Percentiles rank a stretch among this genome's conserved stretches.
Conservation (phyloP, 1,284 basidiomycete species). For the Rhodofomes roseus region DNA sequence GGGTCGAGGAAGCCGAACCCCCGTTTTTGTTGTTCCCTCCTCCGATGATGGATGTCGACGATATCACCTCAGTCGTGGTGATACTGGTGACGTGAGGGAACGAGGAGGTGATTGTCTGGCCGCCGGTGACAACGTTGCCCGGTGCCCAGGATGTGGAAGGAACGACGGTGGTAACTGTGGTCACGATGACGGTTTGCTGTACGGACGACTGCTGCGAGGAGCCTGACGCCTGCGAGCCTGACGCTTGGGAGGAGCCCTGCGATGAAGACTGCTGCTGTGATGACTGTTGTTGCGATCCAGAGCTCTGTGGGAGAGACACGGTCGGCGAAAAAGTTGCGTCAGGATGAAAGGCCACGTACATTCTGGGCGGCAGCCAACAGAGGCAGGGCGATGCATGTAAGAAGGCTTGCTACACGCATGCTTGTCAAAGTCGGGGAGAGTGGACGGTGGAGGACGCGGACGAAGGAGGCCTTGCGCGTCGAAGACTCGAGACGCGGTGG, state of each 20-base stretch:
- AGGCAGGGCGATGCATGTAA: constrained; percentile 28
- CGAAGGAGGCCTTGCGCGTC: constrained; percentile 12
- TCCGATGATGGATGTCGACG: constrained; percentile 20
- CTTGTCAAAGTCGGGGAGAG: neutral
- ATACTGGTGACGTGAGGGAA: constrained; percentile 28
- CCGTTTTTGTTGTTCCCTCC: constrained; percentile 28
- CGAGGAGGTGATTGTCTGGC: constrained; percentile 29
- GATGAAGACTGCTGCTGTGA: constrained; percentile 2
- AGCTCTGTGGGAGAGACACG: neutral
- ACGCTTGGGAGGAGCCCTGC: constrained; percentile 20
- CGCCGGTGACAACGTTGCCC: constrained; percentile 25
- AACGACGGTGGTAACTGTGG: constrained; percentile 4
- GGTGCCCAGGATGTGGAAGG: constrained; percentile 28
- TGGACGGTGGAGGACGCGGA: neutral
- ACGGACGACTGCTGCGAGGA: constrained; percentile 15
- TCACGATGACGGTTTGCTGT: constrained; percentile 1
- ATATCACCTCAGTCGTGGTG: constrained; percentile 37
- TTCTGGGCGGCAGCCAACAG: constrained; percentile 31
- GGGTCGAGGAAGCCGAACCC: constrained; percentile 24
- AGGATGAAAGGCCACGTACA: constrained; percentile 19
- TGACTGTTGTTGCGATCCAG: constrained; percentile 5
- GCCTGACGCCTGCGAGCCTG: constrained; percentile 15
- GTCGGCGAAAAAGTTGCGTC: neutral
- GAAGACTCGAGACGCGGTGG: constrained; percentile 7
- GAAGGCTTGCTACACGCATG: constrained; percentile 25